phyloP scores from a whole-genome alignment of 129 eudicot species.

The carrot (Daucus carota) region DNA sequence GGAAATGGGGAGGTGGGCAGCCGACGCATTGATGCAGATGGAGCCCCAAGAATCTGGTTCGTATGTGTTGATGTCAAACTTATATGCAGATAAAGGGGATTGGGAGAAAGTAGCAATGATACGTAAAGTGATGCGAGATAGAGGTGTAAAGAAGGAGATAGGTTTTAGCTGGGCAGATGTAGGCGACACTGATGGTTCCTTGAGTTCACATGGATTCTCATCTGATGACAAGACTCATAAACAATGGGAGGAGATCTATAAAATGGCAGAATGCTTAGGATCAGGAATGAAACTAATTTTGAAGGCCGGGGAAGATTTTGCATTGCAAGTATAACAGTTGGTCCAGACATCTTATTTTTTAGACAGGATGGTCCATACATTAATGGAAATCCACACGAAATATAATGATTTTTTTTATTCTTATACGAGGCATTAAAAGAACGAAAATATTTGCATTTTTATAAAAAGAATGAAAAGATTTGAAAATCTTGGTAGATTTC shows the following conservation, averaged over 20 bases:
- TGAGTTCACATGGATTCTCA: slow-evolving; percentile 49
- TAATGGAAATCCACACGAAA: neutral
- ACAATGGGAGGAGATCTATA: slow-evolving; percentile 54
- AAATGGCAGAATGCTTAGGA: slow-evolving; percentile 58
- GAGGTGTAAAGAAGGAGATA: slow-evolving; percentile 61
- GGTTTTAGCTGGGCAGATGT: slow-evolving; percentile 94
- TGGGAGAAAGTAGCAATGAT: slow-evolving; percentile 80
- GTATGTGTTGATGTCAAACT: slow-evolving; percentile 75
- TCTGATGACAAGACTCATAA: slow-evolving; percentile 75
- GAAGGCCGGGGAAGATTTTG: slow-evolving; percentile 26
- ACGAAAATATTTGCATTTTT: too few relatives aligned
- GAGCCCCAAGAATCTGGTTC: slow-evolving; percentile 72
- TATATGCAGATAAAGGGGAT: slow-evolving; percentile 82
- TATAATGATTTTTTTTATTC: neutral
- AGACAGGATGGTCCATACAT: too few relatives aligned
- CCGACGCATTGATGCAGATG: slow-evolving; percentile 48
- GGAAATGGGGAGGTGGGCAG: slow-evolving; percentile 56
- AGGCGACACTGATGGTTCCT: slow-evolving; percentile 29
- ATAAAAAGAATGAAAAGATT: too few relatives aligned
- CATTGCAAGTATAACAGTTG: slow-evolving; percentile 21
- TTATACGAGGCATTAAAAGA: neutral
- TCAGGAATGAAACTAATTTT: slow-evolving; percentile 43
- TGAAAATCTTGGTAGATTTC: too few relatives aligned
- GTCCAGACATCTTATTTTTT: neutral
- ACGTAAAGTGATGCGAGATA: slow-evolving; percentile 65